Conservation (phyloP, 495 filamentous ascomycete species). For the Lasiosphaeriaceae sp. region DNA sequence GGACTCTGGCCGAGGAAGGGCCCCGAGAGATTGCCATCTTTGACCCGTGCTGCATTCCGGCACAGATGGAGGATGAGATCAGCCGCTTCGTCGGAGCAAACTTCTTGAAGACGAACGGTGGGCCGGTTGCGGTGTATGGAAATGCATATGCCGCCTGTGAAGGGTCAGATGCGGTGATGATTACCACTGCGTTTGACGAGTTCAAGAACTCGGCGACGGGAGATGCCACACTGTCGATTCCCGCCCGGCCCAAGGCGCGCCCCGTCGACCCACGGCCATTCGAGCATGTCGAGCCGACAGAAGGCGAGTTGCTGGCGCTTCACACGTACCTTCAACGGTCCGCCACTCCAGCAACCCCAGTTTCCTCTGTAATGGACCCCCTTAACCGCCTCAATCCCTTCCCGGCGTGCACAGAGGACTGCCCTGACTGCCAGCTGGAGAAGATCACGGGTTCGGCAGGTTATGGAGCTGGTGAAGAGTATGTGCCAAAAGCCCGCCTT, state of each 20-base stretch:
- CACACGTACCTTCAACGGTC: conserved; percentile 22
- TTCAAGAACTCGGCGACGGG: conserved; percentile 39
- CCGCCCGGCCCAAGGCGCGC: conserved; percentile 1
- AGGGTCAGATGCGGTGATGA: conserved; percentile 50
- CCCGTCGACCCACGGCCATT: conserved; percentile 11
- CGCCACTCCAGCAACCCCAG: background rate
- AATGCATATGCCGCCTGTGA: conserved; percentile 51
- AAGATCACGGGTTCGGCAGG: conserved; percentile 20
- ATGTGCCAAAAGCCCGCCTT: conserved; percentile 29
- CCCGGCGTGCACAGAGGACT: conserved; percentile 31
- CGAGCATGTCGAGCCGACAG: conserved; percentile 18
- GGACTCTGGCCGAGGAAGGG: conserved; percentile 55
- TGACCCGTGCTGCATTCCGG: conserved; percentile 59
- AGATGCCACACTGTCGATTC: background rate
- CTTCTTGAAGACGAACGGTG: conserved; percentile 30
- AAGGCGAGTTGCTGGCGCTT: conserved; percentile 32
- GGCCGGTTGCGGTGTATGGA: conserved; percentile 35
- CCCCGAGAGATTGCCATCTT: conserved; percentile 64
- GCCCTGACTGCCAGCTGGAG: conserved; percentile 35
- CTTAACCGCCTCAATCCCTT: conserved; percentile 28
- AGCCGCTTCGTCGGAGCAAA: conserved; percentile 27
- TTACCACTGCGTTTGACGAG: conserved; percentile 64
- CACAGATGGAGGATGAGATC: conserved; percentile 37
- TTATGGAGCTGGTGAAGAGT: conserved; percentile 22
- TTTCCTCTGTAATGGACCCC: conserved; percentile 16